Evolutionary conservation across 306 rosid species (phyloP).

Genomic region (Acacia melanoxylon): DNA sequence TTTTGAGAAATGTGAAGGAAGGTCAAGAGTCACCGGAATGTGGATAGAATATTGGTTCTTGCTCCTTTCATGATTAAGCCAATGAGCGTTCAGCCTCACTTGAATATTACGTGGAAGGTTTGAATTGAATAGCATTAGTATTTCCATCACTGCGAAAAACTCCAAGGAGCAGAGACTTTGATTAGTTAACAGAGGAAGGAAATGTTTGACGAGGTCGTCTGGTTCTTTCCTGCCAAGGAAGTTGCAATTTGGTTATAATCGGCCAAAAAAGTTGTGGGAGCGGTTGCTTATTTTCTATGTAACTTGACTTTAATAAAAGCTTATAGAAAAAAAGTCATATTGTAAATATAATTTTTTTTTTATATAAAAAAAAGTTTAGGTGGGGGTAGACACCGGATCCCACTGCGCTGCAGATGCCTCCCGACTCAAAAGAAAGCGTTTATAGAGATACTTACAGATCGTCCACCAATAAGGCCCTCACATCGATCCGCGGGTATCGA

Average conservation of each 20-base stretch:
- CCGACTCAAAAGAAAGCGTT: too few species aligned
- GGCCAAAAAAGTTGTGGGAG: too few species aligned
- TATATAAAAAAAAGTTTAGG: too few species aligned
- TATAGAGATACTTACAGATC: too few species aligned
- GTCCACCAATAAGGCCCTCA: too few species aligned
- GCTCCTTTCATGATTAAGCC: not conserved
- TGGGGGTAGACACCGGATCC: too few species aligned
- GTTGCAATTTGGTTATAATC: not conserved
- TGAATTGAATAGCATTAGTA: not conserved
- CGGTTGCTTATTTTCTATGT: too few species aligned
- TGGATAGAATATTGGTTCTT: not conserved
- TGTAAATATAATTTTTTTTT: too few species aligned
- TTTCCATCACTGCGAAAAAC: not conserved
- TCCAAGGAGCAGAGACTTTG: not conserved
- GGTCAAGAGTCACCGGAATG: not conserved
- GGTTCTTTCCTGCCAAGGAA: not conserved
- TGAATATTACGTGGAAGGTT: not conserved
- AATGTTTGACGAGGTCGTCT: not conserved
- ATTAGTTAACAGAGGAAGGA: not conserved
- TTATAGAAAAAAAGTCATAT: too few species aligned
- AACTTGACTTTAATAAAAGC: too few species aligned
- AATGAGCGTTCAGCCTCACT: not conserved
- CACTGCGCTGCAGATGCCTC: too few species aligned
- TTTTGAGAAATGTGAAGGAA: not conserved
- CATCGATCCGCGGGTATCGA: too few species aligned